Evolutionary conservation across 768 basidiomycete genomes (phyloP).

Genomic region (Tylopilus vinaceipallidus): DNA sequence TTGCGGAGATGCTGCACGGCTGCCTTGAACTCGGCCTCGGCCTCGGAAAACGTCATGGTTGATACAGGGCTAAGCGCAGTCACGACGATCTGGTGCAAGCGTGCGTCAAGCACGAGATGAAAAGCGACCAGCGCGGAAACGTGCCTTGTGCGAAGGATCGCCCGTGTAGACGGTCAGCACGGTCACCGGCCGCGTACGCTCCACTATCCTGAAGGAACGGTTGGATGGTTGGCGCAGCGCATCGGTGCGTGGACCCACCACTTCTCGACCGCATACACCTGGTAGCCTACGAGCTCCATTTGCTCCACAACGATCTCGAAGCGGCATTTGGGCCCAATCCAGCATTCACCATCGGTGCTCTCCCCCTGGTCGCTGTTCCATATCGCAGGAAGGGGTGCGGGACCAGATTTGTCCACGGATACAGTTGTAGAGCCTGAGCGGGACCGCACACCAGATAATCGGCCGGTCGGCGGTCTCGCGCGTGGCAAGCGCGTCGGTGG

Average conservation of each 20-base stretch:
- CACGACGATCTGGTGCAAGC: conserved; percentile 50
- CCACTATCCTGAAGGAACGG: conserved; percentile 53
- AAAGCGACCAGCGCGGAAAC: conserved; percentile 8
- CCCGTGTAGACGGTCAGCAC: conserved; percentile 78
- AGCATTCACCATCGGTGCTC: conserved; percentile 31
- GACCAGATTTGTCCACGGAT: conserved; percentile 15
- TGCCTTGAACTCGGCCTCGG: conserved; percentile 57
- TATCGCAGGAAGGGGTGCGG: not conserved
- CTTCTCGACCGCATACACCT: conserved; percentile 85
- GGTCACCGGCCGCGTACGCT: conserved; percentile 56
- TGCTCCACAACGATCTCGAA: conserved; percentile 50
- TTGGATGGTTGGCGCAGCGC: not conserved
- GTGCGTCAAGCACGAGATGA: conserved; percentile 12
- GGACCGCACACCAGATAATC: conserved; percentile 31
- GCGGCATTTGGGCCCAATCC: conserved; percentile 45
- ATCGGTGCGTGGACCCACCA: conserved; percentile 49
- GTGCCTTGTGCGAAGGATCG: conserved; percentile 62
- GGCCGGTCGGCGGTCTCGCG: conserved; percentile 22
- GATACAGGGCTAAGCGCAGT: conserved; percentile 51
- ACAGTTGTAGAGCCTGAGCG: conserved; percentile 32
- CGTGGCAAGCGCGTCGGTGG: conserved; percentile 25
- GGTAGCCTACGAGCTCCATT: conserved; percentile 56
- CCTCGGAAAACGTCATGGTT: conserved; percentile 41
- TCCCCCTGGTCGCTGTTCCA: conserved; percentile 15
- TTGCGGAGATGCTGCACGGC: conserved; percentile 60